Evolutionary conservation across 2,329 filamentous ascomycete genomes (phyloP), one percentile per base, ranked within the genome.

Genomic region (Penicillium capsulatum): DNA sequence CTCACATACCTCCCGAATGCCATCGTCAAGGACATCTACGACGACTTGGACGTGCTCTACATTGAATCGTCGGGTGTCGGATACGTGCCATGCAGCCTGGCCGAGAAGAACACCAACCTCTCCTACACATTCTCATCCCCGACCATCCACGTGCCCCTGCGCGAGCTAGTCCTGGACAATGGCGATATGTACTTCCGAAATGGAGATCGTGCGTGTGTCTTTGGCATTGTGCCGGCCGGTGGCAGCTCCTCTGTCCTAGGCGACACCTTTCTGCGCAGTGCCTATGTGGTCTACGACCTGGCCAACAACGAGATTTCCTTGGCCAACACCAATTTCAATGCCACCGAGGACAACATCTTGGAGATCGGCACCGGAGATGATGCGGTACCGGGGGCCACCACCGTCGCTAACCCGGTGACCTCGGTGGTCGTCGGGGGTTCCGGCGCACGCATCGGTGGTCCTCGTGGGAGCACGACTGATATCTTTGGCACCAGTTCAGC

Each of bases 271-370:
- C 62, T 82, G 11, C 74, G 78, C 39, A 77, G 71, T 38, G 78
- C 78, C 2, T 82, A 81, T 54, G 76, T 81, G 31, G 79, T 81
- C 2, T 81, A 80, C 59, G 77, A 81, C 44, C 65, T 82, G 10
- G 60, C 59, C 14, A 77, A 75, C 58, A 80, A 81, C 57, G 68
- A 79, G 54, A 79, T 81, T 49, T 76, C 74, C 2, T 61, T 82
- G 14, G 79, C 78, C 3, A 76, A 77, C 51, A 80, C 79, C 2
- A 73, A 74, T 45, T 81, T 80, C 67, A 79, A 81, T 54, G 66
- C 74, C 6, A 75, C 74, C 0, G 50, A 51, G 3, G 53, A 61
- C 33, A 67, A 74, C 44, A 60, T 81, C 32, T 43, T 73, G 41
- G 77, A 80, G 51, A 81, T 81, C 38, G 65, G 67, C 6, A 66